Evolutionary conservation across 2,329 filamentous ascomycete species (phyloP), one percentile per base, ranked within the genome.

Genomic region (Colletotrichum theobromicola): DNA sequence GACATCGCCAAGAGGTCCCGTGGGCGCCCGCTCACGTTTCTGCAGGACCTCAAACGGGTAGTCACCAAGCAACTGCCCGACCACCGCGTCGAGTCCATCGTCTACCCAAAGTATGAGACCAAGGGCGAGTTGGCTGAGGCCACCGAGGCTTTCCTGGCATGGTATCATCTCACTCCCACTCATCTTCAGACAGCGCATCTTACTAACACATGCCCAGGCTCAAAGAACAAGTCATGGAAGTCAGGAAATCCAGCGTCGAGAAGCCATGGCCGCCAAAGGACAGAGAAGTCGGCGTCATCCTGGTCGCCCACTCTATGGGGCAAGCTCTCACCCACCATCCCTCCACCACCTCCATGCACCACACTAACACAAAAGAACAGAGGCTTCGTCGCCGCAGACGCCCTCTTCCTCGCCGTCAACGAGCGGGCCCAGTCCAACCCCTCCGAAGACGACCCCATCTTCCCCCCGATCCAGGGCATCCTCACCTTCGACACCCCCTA

Each of bases 401-500:
- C 93, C 0, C 88, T 97, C n/a, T 90, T 97, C 77, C 89, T 93
- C 30, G 88, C 95, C 55, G 81, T 94, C 57, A 90, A 92, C 74
- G 94, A 94, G 77, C 88, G 91, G 74, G 88, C 89, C 0, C 80
- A 85, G 15, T 80, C 77, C 46, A 80, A 82, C n/a, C 73, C 81
- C 30, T 76, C 77, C 2, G 79, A 83, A 9, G 77, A 78, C 2
- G 74, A 78, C 4, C 88, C 92, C 63, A 91, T 95, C 82, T 97
- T 97, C 82, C 95, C 95, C 1, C 90, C 94, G 68, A 93, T 97
- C 74, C 93, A 95, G 79, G 95, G 94, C 64, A 88, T 97, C 18
- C 87, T 97, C 37, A 91, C 94, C 8, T 97, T 97, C 79, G 95
- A 98, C 83, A 98, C 95, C 0, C 95, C 95, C 0, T 97, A 93